A percentile compares a stretch with the other conserved stretches of the same genome.
These are phyloP conservation scores for Zanthoxylum bungeanum DNA, from an alignment of 345 rosid species.

Conservation along the genomic window DNA sequence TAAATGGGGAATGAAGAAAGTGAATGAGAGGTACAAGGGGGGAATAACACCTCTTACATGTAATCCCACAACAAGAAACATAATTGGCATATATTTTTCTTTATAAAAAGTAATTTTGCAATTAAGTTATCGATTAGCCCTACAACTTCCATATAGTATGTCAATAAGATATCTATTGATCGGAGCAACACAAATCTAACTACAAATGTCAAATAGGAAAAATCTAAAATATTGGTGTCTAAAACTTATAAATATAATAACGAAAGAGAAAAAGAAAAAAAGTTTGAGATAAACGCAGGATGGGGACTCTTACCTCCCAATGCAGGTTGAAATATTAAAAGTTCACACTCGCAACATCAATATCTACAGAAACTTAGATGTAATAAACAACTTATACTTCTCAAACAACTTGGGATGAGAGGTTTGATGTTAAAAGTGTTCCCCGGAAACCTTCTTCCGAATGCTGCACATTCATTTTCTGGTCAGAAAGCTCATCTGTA, in stretches of 20 bases:
- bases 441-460: constrained; percentile 90
- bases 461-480: constrained; percentile 51
- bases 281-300: neutral
- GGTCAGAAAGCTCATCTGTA: constrained; percentile 81
- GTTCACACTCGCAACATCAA: constrained; percentile 14
- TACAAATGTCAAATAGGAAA: neutral
- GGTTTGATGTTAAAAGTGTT: constrained; percentile 71
- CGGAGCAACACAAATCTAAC: neutral
- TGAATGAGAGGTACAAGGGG: neutral
- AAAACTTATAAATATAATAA: neutral
- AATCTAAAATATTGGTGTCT: neutral
- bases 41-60: neutral
- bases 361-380: constrained; percentile 20
- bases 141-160: neutral
- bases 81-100: neutral
- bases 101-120: neutral
- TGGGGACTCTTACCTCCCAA: constrained; percentile 20
- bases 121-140: neutral
- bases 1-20: neutral
- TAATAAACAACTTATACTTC: constrained; percentile 9
- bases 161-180: neutral
- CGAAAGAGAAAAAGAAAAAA: neutral
- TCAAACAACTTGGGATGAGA: constrained; percentile 61
- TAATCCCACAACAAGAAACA: neutral
- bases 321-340: neutral